A percentile compares a stretch with the other conserved stretches of the same genome.
These are phyloP conservation scores for Claviceps fusiformis DNA, from an alignment of 2,329 filamentous ascomycete species.

Conservation along the genomic window DNA sequence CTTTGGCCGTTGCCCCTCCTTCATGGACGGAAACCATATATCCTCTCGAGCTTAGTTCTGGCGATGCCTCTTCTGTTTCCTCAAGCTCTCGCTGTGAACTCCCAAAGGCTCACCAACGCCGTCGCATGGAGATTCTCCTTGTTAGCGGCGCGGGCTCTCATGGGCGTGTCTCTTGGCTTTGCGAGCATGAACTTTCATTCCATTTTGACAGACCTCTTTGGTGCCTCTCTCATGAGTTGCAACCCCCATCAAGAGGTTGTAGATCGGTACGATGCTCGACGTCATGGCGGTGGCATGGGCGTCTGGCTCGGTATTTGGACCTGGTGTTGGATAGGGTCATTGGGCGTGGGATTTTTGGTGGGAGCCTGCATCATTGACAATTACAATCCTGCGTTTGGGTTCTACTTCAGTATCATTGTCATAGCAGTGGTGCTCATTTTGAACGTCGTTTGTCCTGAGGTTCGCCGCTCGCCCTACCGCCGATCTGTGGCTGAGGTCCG, in stretches of 20 bases:
- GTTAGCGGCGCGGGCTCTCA: constrained; percentile 48
- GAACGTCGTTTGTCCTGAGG: constrained; percentile 60
- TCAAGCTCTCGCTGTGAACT: constrained; percentile 53
- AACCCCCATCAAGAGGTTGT: constrained; percentile 62
- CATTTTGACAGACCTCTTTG: constrained; percentile 61
- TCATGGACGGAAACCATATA: constrained; percentile 66
- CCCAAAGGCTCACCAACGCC: constrained; percentile 40
- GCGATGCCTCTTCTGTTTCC: constrained; percentile 64
- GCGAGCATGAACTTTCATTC: constrained; percentile 66
- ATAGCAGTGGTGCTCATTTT: constrained; percentile 51
- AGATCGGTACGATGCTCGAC: constrained; percentile 51
- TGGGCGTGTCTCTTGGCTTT: constrained; percentile 58
- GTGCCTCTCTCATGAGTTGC: constrained; percentile 58
- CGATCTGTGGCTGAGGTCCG: constrained; percentile 54
- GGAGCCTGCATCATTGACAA: constrained; percentile 56
- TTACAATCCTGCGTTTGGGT: constrained; percentile 56
- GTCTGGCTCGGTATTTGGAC: constrained; percentile 70
- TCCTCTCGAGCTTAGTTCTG: constrained; percentile 52
- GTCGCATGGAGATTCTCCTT: constrained; percentile 45
- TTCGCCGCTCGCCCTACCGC: constrained; percentile 54
- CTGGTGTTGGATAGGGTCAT: constrained; percentile 61
- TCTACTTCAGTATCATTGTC: constrained; percentile 59
- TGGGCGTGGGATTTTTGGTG: constrained; percentile 57
- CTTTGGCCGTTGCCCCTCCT: constrained; percentile 63
- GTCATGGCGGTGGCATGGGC: constrained; percentile 66